Evolutionary conservation across 2,329 filamentous ascomycete species (phyloP).

Genomic region (Malbranchea cinnamomea): DNA sequence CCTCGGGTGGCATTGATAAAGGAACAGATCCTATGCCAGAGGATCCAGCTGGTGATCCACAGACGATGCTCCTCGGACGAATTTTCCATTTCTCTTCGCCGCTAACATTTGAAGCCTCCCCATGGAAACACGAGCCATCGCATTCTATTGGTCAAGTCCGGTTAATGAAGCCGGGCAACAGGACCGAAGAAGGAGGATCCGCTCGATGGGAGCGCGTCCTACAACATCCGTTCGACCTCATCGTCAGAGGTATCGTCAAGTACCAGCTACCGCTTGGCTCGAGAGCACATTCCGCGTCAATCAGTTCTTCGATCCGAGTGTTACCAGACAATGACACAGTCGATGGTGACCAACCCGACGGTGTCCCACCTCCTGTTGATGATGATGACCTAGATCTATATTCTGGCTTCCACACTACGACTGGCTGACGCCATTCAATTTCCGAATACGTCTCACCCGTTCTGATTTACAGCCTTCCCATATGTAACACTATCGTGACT

Average conservation of each 20-base stretch:
- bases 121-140: conserved; percentile 59
- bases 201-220: conserved; percentile 83
- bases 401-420: too few relatives aligned
- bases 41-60: conserved; percentile 42
- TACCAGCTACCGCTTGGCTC: conserved; percentile 54
- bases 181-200: conserved; percentile 65
- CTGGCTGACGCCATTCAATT: too few relatives aligned
- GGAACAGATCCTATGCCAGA: conserved; percentile 52
- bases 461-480: too few relatives aligned
- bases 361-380: too few relatives aligned
- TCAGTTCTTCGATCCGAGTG: conserved; percentile 28
- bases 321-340: conserved; percentile 21
- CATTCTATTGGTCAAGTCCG: conserved; percentile 72
- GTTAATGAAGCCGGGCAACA: conserved; percentile 69
- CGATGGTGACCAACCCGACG: conserved; percentile 7
- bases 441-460: too few relatives aligned
- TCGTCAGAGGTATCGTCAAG: conserved; percentile 78
- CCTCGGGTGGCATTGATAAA: conserved; percentile 35
- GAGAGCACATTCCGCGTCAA: conserved; percentile 35
- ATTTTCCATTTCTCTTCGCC: conserved; percentile 79
- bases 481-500: too few relatives aligned
- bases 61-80: conserved; percentile 83
- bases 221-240: conserved; percentile 83
- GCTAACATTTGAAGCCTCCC: conserved; percentile 76
- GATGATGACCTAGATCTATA: conserved; percentile 8